phyloP scores from a whole-genome alignment of 2,329 filamentous ascomycete species.

The Hymenoscyphus fraxineus region DNA sequence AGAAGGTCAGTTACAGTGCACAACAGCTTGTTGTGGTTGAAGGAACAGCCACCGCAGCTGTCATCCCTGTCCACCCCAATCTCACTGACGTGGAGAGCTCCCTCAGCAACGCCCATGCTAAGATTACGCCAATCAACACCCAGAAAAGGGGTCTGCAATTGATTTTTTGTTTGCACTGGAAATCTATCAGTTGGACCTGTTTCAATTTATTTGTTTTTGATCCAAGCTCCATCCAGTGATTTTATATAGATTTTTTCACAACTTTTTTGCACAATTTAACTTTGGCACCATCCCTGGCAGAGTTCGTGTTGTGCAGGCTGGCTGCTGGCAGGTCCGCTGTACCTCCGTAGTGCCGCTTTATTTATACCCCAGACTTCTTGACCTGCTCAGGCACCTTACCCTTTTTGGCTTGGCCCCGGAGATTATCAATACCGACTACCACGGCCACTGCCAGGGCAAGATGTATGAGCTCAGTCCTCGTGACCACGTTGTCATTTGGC shows the following conservation, averaged over 20 bases:
- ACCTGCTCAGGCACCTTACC: neutral
- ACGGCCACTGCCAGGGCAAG: neutral
- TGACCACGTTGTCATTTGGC: neutral
- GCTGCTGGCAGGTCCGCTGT: neutral
- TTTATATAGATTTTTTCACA: neutral
- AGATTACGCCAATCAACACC: neutral
- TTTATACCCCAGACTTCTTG: neutral
- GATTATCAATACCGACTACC: neutral
- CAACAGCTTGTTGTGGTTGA: neutral
- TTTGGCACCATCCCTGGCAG: neutral
- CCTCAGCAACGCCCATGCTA: neutral
- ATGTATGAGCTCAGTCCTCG: neutral
- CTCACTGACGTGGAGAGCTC: slow-evolving; percentile 1
- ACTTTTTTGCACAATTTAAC: neutral
- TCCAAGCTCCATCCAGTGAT: neutral
- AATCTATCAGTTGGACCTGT: neutral
- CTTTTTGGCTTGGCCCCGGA: neutral
- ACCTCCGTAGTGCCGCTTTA: neutral
- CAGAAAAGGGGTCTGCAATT: neutral
- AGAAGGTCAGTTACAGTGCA: slow-evolving; percentile 1
- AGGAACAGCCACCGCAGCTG: neutral
- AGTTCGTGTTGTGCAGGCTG: no score
- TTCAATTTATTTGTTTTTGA: neutral
- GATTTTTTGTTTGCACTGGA: neutral
- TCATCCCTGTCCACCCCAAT: slow-evolving; percentile 1